Evolutionary conservation across 768 basidiomycete species (phyloP).

Genomic region (Dentipellis sp.): DNA sequence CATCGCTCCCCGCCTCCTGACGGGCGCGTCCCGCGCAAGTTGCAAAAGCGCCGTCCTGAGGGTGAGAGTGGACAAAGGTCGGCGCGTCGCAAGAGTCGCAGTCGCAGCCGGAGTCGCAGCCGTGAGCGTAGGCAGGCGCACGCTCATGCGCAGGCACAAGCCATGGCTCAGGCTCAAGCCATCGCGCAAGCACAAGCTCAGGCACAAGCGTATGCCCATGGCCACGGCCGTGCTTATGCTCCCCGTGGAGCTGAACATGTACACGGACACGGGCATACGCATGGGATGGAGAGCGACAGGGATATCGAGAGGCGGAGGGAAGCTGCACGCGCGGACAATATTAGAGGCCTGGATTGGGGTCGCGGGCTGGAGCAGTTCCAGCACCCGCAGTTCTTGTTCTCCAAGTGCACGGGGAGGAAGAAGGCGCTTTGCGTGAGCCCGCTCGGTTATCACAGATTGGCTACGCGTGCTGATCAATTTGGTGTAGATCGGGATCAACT

Average conservation of each 20-base stretch:
- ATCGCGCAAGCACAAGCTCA: too few species aligned
- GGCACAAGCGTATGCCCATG: background rate
- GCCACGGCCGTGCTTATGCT: background rate
- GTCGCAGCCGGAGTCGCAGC: too few species aligned
- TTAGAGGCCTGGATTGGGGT: background rate
- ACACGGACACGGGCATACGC: background rate
- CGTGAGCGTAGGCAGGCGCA: too few species aligned
- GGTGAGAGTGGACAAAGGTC: too few species aligned
- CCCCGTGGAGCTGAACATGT: background rate
- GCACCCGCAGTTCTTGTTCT: background rate
- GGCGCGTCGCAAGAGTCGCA: too few species aligned
- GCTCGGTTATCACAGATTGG: background rate
- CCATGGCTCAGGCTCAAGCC: too few species aligned
- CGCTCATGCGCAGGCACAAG: too few species aligned
- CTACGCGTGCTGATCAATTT: background rate
- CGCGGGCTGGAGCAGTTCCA: background rate
- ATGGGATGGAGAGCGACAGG: background rate
- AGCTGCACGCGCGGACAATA: background rate
- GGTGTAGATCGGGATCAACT: constrained; percentile 37
- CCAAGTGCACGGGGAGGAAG: background rate
- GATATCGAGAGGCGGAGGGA: background rate
- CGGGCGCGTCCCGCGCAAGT: too few species aligned
- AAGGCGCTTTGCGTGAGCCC: background rate
- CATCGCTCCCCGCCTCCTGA: too few species aligned
- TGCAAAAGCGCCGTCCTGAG: too few species aligned